Percentiles rank a stretch among this genome's conserved stretches.
Conservation (phyloP, 371 early-diverging fungal species). For the Mortierella sp. region DNA sequence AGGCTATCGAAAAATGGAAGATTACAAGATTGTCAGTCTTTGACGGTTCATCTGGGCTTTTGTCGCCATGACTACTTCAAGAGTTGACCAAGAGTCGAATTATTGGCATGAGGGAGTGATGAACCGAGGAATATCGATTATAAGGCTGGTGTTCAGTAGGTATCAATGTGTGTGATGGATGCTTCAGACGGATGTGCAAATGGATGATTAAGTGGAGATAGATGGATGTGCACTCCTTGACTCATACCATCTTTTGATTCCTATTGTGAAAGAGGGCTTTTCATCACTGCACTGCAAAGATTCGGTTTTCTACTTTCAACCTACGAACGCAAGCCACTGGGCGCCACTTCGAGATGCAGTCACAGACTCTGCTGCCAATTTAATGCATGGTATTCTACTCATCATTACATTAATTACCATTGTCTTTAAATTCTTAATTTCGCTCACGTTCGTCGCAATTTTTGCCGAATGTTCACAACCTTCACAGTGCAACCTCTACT, state of each 20-base stretch:
- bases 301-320: not conserved
- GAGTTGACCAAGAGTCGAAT: too few species aligned
- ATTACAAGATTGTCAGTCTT: not conserved
- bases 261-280: constrained; percentile 27
- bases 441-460: not conserved
- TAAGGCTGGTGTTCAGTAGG: not conserved
- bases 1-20: constrained; percentile 66
- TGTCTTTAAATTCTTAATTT: not conserved
- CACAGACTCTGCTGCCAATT: not conserved
- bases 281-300: not conserved
- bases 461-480: constrained; percentile 28
- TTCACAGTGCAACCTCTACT: constrained; percentile 51
- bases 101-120: too few species aligned
- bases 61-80: not conserved
- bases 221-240: constrained; percentile 7
- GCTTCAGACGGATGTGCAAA: not conserved
- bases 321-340: constrained; percentile 8
- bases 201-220: constrained; percentile 7
- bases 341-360: not conserved
- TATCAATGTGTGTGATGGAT: not conserved
- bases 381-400: not conserved
- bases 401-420: not conserved
- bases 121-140: not conserved
- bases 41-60: not conserved
- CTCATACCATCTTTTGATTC: constrained; percentile 34